phyloP scores from a whole-genome alignment of 169 alveolate genomes.

The Eimeria necatrix region DNA sequence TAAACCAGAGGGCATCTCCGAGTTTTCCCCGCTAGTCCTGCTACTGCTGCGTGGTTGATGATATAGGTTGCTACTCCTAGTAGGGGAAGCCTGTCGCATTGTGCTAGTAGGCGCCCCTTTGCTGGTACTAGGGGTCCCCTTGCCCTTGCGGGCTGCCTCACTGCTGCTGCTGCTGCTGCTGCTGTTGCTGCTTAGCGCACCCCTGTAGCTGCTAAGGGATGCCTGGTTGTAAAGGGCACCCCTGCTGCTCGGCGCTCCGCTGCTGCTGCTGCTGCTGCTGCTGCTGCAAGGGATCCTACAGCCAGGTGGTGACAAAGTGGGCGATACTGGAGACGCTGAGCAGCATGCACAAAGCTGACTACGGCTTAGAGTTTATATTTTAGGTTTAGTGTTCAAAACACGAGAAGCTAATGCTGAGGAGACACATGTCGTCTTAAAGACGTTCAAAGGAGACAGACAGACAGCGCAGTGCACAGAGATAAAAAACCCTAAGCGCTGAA shows the following conservation, averaged over 20 bases:
- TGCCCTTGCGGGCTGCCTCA: neutral
- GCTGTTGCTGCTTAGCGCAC: neutral
- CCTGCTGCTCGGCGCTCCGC: neutral
- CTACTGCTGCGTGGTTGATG: neutral
- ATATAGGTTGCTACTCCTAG: too few relatives aligned
- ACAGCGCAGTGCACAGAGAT: neutral
- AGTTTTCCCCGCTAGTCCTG: neutral
- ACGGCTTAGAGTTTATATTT: neutral
- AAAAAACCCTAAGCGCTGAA: neutral
- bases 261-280: neutral
- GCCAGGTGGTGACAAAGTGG: slow-evolving; percentile 1
- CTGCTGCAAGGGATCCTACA: neutral
- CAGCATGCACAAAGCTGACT: neutral
- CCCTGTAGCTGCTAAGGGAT: neutral
- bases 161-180: neutral
- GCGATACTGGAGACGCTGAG: slow-evolving; percentile 36
- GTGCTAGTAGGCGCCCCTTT: too few relatives aligned
- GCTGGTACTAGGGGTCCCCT: too few relatives aligned
- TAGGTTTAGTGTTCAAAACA: neutral
- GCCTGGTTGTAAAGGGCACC: neutral
- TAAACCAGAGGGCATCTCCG: neutral
- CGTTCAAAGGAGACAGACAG: neutral
- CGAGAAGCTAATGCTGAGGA: too few relatives aligned
- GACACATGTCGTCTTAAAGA: neutral
- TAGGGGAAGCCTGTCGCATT: too few relatives aligned